These are phyloP conservation scores for Aristolochia contorta DNA, from an alignment of 164 flowering plant genomes.

Conservation along the genomic window DNA sequence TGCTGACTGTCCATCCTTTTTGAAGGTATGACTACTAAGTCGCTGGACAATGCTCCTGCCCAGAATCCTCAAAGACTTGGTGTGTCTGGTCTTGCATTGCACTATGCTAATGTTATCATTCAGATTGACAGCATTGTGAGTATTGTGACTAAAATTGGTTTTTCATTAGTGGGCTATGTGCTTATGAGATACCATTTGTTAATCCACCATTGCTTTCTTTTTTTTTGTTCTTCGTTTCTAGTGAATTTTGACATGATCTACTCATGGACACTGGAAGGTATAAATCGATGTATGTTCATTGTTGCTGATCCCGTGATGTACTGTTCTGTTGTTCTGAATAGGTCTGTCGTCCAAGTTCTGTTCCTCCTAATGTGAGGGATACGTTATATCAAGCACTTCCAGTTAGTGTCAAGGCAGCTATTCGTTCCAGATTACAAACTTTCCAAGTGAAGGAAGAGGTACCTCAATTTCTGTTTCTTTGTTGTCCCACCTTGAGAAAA, in stretches of 20 bases:
- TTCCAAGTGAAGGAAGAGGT: constrained; percentile 46
- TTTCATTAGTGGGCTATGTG: no score
- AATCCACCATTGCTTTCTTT: no score
- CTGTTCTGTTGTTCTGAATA: constrained; percentile 3
- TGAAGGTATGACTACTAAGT: background rate
- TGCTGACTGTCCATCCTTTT: background rate
- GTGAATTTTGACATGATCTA: no score
- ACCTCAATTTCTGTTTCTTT: background rate
- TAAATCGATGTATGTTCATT: background rate
- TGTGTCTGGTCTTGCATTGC: constrained; percentile 82
- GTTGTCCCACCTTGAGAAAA: background rate
- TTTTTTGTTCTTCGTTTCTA: no score
- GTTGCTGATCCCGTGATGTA: background rate
- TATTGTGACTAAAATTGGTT: constrained; percentile 1
- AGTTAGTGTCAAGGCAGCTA: constrained; percentile 35
- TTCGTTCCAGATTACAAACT: constrained; percentile 39
- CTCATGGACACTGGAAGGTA: background rate
- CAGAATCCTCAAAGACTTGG: constrained; percentile 48
- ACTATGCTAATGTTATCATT: constrained; percentile 79
- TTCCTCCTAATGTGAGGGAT: constrained; percentile 54
- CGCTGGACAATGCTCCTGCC: constrained; percentile 14
- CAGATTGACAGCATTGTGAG: constrained; percentile 88
- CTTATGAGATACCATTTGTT: no score
- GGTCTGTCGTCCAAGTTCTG: constrained; percentile 49
- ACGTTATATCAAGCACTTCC: constrained; percentile 52